Conservation (phyloP, 225 moss, liverwort and hornwort species). For the Pseudisothecium myosuroides region DNA sequence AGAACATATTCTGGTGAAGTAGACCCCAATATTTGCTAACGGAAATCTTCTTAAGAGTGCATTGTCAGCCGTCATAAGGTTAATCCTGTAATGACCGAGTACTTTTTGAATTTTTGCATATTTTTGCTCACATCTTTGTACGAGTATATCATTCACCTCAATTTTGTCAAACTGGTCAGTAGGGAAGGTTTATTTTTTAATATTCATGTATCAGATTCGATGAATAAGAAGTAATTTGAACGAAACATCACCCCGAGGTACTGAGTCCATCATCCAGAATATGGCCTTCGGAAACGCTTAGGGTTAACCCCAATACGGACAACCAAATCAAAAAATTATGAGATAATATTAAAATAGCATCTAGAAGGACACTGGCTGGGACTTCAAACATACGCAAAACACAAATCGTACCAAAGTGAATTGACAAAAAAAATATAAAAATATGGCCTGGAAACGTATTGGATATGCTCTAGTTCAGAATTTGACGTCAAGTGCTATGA, state of each 20-base stretch:
- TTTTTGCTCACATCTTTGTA: background rate
- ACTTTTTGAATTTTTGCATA: background rate
- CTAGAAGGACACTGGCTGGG: background rate
- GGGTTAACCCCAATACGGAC: background rate
- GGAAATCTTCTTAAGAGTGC: background rate
- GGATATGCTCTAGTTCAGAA: background rate
- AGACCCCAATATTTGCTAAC: background rate
- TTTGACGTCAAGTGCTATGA: background rate
- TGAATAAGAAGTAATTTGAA: background rate
- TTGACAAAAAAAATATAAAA: background rate
- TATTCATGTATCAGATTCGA: background rate
- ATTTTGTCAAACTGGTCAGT: background rate
- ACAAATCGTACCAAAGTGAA: background rate
- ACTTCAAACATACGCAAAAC: background rate
- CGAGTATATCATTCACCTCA: too few relatives aligned
- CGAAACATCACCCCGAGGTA: background rate
- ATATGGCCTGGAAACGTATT: background rate
- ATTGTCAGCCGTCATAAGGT: background rate
- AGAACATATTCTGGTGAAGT: background rate
- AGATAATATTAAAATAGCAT: background rate
- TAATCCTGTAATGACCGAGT: background rate
- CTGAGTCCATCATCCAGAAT: background rate
- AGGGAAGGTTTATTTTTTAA: background rate
- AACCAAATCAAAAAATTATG: background rate
- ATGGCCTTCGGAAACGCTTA: background rate